A percentile compares a stretch with the other conserved stretches of the same genome.
These are phyloP conservation scores for Cymodocea nodosa DNA, from an alignment of 116 monocot genomes.

Conservation along the genomic window DNA sequence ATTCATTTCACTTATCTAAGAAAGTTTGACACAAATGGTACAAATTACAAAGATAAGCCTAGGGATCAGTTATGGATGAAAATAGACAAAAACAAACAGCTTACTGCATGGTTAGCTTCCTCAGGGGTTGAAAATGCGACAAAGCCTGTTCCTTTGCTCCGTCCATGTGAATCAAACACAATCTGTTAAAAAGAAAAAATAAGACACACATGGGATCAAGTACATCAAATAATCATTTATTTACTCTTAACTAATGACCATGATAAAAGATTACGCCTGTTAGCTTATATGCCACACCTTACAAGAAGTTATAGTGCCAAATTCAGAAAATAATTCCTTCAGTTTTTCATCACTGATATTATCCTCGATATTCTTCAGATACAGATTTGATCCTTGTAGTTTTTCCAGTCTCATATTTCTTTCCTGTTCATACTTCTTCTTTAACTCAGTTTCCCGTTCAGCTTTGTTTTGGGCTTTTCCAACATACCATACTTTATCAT, in stretches of 20 bases:
- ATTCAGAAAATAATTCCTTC: constrained; percentile 50
- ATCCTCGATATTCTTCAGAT: constrained; percentile 67
- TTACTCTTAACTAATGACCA: neutral
- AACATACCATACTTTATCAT: constrained; percentile 64
- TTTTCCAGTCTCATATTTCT: constrained; percentile 46
- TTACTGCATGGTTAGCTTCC: constrained; percentile 54
- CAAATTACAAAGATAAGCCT: neutral
- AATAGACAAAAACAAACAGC: constrained; percentile 1
- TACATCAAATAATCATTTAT: too few relatives aligned
- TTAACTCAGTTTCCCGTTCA: constrained; percentile 57
- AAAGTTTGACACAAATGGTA: neutral
- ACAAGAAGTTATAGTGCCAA: constrained; percentile 62
- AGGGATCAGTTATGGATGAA: constrained; percentile 1
- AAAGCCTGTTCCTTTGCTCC: constrained; percentile 68
- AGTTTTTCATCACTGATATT: constrained; percentile 56
- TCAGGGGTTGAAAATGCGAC: constrained; percentile 64
- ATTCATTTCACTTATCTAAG: constrained; percentile 50
- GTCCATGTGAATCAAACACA: constrained; percentile 55
- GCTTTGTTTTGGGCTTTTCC: constrained; percentile 73
- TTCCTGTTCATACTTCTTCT: constrained; percentile 50
- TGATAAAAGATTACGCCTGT: neutral
- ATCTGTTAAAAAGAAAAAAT: constrained; percentile 13
- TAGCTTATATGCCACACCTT: constrained; percentile 24
- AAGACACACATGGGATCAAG: neutral
- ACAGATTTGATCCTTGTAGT: constrained; percentile 47